These are phyloP conservation scores for Boletus pseudo-olivaceus DNA, from an alignment of 768 basidiomycete genomes.

Conservation along the genomic window DNA sequence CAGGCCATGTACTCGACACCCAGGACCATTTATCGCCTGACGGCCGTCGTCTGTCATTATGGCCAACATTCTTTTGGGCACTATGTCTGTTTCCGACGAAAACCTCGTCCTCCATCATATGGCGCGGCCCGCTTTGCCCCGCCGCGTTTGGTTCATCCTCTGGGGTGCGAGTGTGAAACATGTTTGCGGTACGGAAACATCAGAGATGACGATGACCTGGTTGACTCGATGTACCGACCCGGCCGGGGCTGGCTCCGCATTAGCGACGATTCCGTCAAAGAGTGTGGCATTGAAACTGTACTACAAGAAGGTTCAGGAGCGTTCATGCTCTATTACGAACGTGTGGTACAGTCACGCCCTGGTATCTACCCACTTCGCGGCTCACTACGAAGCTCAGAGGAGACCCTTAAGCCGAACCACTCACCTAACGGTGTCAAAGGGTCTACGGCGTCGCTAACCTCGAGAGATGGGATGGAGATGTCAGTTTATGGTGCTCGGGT, in stretches of 20 bases:
- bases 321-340: conserved; percentile 96
- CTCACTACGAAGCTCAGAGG: conserved; percentile 54
- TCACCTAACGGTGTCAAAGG: conserved; percentile 39
- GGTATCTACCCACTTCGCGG: conserved; percentile 31
- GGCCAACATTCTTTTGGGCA: conserved; percentile 93
- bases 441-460: conserved; percentile 45
- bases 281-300: conserved; percentile 73
- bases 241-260: conserved; percentile 84
- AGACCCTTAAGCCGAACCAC: conserved; percentile 56
- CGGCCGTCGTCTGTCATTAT: conserved; percentile 88
- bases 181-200: conserved; percentile 51
- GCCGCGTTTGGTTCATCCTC: conserved; percentile 38
- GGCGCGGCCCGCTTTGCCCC: conserved; percentile 39
- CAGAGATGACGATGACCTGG: conserved; percentile 50
- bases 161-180: conserved; percentile 45
- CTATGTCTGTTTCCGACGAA: conserved; percentile 87
- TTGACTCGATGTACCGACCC: conserved; percentile 31
- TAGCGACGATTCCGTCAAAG: conserved; percentile 78
- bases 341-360: conserved; percentile 42
- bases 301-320: conserved; percentile 67
- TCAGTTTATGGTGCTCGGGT: conserved; percentile 44
- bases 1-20: conserved; percentile 48
- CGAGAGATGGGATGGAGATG: conserved; percentile 17
- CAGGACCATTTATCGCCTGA: conserved; percentile 80
- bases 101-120: conserved; percentile 52